Base-by-base conservation (phyloP, 2,329 filamentous ascomycete genomes). In the Rhexocercosporidium sp. region DNA sequence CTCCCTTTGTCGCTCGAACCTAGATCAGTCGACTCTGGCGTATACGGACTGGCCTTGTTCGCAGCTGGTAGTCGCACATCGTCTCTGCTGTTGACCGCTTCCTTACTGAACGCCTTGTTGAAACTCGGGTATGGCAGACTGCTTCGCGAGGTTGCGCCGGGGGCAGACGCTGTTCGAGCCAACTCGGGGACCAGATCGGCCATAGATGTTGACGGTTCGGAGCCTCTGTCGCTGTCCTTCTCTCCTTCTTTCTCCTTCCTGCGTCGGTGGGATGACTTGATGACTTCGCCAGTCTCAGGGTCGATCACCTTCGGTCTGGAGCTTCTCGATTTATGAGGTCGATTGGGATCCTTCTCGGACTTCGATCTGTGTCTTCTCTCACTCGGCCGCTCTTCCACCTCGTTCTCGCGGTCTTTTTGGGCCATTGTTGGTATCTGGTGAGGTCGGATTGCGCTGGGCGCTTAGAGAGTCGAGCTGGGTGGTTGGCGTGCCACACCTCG, bases 101-200 rank as follows among this genome's bases (percentile, higher is more conserved):
- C 95, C 79, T 94, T 96, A 83, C 93, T 96, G 79, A 97, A 93
- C 14, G 92, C 92, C 80, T 96, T 97, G 80, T 92, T 96, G 79
- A 96, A 93, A 12, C 86, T 85, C 1, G 94, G 93, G 77, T 97
- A 97, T 7, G 92, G 90, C 49, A 92, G 77, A 67, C 74, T 76
- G 64, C 69, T 73, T 67, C 75, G 72, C 16, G 76, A 77, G 3
- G 70, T 72, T 20, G 75, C 66, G 29, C 75, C 76, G 51, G 75
- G 72, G 12, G 76, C 72, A 62, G 75, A 77, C n/a, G 76, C 70
- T 11, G 75, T 77, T 53, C 77, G 69, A 60, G 75, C 66, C 46
- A 85, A 76, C 74, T 84, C 83, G 25, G 83, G 83, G 14, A 84
- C 82, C 54, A 86, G 76, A 62, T 87, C 83, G 59, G 82, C 83